Conservation (phyloP, 2,329 filamentous ascomycete genomes). For the Rhinocladiella similis region DNA sequence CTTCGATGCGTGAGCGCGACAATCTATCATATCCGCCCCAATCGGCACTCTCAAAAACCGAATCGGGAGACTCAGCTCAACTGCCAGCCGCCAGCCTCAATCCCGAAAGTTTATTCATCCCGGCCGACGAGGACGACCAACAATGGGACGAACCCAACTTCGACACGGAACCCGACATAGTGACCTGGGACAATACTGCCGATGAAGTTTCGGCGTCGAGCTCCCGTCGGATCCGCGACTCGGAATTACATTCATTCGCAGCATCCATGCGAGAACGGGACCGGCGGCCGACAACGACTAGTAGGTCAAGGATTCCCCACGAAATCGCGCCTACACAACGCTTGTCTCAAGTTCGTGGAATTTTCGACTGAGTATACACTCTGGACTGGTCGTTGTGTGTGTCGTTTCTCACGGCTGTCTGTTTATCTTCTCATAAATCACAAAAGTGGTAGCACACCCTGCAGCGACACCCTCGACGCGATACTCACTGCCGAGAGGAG, state of each 20-base stretch:
- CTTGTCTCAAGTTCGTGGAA: conserved; percentile 48
- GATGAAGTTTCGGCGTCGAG: conserved; percentile 54
- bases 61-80: conserved; percentile 29
- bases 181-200: conserved; percentile 55
- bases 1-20: conserved; percentile 9
- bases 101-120: conserved; percentile 60
- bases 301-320: conserved; percentile 22
- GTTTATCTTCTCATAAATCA: conserved; percentile 39
- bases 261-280: conserved; percentile 14
- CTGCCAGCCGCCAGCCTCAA: conserved; percentile 48
- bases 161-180: conserved; percentile 50
- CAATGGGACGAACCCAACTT: conserved; percentile 61
- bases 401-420: no score
- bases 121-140: conserved; percentile 53
- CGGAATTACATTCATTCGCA: conserved; percentile 31
- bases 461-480: conserved; percentile 67
- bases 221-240: conserved; percentile 38
- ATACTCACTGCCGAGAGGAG: conserved; percentile 47
- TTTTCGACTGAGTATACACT: conserved; percentile 41
- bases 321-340: conserved; percentile 49
- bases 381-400: neutral
- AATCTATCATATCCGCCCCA: neutral
- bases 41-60: conserved; percentile 25
- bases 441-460: conserved; percentile 90
- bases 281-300: conserved; percentile 12